Conservation (phyloP, 306 rosid genomes). For the Gillenia trifoliata region DNA sequence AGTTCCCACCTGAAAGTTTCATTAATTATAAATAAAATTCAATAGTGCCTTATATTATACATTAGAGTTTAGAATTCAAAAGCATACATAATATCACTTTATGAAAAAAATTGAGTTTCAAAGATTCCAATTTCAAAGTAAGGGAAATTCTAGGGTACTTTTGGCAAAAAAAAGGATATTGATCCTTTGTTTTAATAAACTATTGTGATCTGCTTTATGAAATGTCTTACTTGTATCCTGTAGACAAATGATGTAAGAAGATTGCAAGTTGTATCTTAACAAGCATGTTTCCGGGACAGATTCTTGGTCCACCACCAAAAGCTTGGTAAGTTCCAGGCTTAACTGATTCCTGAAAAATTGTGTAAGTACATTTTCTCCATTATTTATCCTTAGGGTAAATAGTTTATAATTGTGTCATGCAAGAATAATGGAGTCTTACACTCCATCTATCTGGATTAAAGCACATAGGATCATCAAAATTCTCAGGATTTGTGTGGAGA, state of each 20-base stretch:
- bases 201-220: too few species aligned
- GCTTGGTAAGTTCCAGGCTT: constrained; percentile 27
- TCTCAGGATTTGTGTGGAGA: constrained; percentile 19
- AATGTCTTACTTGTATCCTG: constrained; percentile 26
- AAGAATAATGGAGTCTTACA: neutral
- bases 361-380: too few species aligned
- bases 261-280: constrained; percentile 33
- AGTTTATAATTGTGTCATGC: neutral
- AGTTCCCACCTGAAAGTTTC: constrained; percentile 31
- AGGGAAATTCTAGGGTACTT: too few species aligned
- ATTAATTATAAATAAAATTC: neutral
- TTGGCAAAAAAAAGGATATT: too few species aligned
- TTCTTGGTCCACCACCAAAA: constrained; percentile 35
- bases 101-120: too few species aligned
- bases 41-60: too few species aligned
- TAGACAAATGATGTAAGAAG: constrained; percentile 39
- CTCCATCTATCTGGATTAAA: constrained; percentile 30
- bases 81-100: too few species aligned
- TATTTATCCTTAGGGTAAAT: too few species aligned
- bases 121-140: too few species aligned
- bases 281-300: constrained; percentile 42
- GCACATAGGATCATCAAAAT: constrained; percentile 25
- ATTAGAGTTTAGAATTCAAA: neutral
- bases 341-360: constrained; percentile 13
- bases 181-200: too few species aligned